A percentile compares a stretch with the other conserved stretches of the same genome.
phyloP scores from a whole-genome alignment of 192 early-diverging fungal species.

The Umbelopsis isabellina region DNA sequence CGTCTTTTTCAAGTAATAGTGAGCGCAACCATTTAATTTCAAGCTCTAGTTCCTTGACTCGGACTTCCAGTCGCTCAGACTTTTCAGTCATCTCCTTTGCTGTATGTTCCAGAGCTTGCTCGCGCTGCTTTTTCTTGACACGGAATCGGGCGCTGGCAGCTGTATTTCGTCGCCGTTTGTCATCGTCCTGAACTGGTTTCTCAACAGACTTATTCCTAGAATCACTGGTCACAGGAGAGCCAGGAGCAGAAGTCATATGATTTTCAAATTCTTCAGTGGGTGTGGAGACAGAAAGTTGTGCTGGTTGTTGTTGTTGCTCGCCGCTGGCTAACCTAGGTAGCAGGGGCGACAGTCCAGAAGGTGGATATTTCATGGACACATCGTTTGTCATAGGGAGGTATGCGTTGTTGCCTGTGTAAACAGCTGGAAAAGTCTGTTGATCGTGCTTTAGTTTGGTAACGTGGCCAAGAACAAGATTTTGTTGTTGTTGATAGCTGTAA shows the following conservation, averaged over 20 bases:
- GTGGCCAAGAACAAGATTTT: constrained; percentile 12
- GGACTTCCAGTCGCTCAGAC: constrained; percentile 75
- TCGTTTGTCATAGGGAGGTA: not conserved
- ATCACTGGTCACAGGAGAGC: no score
- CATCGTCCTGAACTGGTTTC: constrained; percentile 53
- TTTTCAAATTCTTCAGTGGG: no score
- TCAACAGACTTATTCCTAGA: no score
- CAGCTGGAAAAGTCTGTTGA: not conserved
- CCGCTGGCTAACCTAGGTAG: not conserved
- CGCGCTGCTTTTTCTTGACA: constrained; percentile 90
- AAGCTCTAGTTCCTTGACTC: constrained; percentile 85
- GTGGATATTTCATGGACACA: not conserved
- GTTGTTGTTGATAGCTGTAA: constrained; percentile 20
- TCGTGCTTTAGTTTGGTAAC: constrained; percentile 15
- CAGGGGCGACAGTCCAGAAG: not conserved
- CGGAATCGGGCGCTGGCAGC: constrained; percentile 95
- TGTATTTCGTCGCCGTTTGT: constrained; percentile 94
- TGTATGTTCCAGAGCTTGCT: constrained; percentile 81
- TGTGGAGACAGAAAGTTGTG: not conserved
- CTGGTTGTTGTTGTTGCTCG: not conserved
- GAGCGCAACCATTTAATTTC: constrained; percentile 87
- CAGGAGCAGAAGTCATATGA: no score
- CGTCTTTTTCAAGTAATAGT: constrained; percentile 39
- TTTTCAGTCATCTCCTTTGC: constrained; percentile 81
- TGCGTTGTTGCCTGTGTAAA: not conserved